A percentile compares a stretch with the other conserved stretches of the same genome.
Conservation (phyloP, 2,329 filamentous ascomycete genomes). For the Fusarium sp. region DNA sequence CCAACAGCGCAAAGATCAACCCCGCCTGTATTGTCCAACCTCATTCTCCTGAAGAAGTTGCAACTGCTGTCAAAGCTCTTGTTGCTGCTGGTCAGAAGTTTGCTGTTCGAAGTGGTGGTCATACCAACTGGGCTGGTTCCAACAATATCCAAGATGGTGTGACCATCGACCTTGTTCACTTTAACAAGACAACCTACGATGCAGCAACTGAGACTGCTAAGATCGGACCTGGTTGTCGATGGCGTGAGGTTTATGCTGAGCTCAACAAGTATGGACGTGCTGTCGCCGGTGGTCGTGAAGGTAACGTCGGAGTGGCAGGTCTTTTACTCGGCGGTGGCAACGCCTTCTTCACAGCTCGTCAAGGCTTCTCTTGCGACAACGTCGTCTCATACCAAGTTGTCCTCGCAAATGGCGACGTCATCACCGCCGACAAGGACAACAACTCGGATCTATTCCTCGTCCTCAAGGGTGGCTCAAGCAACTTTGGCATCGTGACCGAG, state of each 20-base stretch:
- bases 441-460: constrained; percentile 60
- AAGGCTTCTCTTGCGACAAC: constrained; percentile 62
- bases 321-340: constrained; percentile 46
- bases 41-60: constrained; percentile 20
- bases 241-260: constrained; percentile 47
- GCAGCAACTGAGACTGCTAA: constrained; percentile 50
- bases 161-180: constrained; percentile 15
- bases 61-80: constrained; percentile 18
- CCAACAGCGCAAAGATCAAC: constrained; percentile 32
- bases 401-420: constrained; percentile 58
- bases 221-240: constrained; percentile 59
- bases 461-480: constrained; percentile 57
- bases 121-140: constrained; percentile 23
- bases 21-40: constrained; percentile 31
- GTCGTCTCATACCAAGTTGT: constrained; percentile 61
- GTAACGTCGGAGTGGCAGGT: constrained; percentile 48
- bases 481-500: constrained; percentile 54
- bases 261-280: constrained; percentile 50
- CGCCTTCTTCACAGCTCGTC: constrained; percentile 45
- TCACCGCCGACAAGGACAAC: constrained; percentile 52
- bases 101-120: constrained; percentile 23
- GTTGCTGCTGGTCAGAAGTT: constrained; percentile 13
- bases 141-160: constrained; percentile 25
- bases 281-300: constrained; percentile 58
- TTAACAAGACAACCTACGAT: constrained; percentile 33